Evolutionary conservation across 1,139 yeast genomes (phyloP).

Genomic region (Yamadazyma siamensis): DNA sequence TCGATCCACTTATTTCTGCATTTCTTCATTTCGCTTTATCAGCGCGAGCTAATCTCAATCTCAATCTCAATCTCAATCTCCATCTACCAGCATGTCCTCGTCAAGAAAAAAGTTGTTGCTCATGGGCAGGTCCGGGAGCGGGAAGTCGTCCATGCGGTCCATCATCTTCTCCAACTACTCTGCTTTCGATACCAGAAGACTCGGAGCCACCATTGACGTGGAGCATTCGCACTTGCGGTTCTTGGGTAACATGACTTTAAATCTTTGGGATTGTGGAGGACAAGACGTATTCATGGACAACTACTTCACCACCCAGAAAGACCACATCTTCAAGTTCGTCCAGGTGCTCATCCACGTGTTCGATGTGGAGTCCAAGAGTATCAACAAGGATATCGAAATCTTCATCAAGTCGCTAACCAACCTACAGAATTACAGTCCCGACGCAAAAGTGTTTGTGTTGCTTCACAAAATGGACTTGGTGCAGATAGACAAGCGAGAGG

Average conservation of each 20-base stretch:
- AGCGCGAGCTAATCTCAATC: too few species aligned
- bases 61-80: too few species aligned
- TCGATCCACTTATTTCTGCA: too few species aligned
- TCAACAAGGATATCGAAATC: constrained; percentile 88
- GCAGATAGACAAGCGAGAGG: constrained; percentile 80
- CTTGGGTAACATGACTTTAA: constrained; percentile 90
- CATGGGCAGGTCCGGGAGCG: constrained; percentile 95
- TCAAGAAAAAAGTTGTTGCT: constrained; percentile 44
- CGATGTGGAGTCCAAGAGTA: constrained; percentile 91
- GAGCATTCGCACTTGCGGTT: constrained; percentile 94
- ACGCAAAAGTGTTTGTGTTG: constrained; percentile 86
- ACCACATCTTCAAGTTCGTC: constrained; percentile 91
- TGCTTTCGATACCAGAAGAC: constrained; percentile 90
- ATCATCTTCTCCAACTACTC: constrained; percentile 93
- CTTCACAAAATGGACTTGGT: constrained; percentile 96
- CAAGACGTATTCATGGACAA: constrained; percentile 97
- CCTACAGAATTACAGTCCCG: constrained; percentile 80
- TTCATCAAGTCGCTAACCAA: constrained; percentile 82
- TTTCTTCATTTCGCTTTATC: too few species aligned
- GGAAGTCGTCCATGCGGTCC: constrained; percentile 95
- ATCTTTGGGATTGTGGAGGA: constrained; percentile 98
- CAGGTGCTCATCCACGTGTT: constrained; percentile 97
- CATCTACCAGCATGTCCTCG: too few species aligned
- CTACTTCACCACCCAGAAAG: constrained; percentile 81
- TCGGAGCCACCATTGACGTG: constrained; percentile 97